phyloP scores from a whole-genome alignment of 2,329 filamentous ascomycete genomes.

The Arthrobotrys sphaeroides region DNA sequence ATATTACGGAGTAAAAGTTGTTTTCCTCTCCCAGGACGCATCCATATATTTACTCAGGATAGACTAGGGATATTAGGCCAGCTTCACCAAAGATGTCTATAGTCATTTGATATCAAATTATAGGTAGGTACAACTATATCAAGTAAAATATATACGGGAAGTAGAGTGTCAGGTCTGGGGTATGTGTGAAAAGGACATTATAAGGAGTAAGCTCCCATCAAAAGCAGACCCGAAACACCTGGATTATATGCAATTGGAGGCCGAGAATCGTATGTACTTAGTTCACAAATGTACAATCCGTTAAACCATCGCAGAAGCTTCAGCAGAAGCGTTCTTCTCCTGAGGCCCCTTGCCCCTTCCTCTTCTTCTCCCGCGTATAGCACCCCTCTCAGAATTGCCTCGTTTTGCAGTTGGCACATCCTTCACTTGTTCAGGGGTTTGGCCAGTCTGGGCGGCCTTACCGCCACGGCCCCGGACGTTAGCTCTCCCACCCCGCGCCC shows the following conservation, averaged over 20 bases:
- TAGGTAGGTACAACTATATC: neutral
- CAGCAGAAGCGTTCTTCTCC: constrained; percentile 3
- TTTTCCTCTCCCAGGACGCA: too few species aligned
- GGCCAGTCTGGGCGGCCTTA: neutral
- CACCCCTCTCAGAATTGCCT: neutral
- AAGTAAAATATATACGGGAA: neutral
- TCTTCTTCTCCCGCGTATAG: constrained; percentile 31
- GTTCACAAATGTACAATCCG: constrained; percentile 20
- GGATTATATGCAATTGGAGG: neutral
- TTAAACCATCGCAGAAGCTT: constrained; percentile 10
- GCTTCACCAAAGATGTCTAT: neutral
- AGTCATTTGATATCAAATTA: neutral
- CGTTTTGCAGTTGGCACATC: constrained; percentile 1
- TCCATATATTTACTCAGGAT: too few species aligned
- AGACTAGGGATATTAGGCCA: too few species aligned
- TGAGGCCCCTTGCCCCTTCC: constrained; percentile 27
- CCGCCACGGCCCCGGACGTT: constrained; percentile 11
- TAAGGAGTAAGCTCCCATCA: neutral
- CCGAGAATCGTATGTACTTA: constrained; percentile 2
- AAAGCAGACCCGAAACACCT: constrained; percentile 3
- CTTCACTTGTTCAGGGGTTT: neutral
- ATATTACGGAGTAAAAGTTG: too few species aligned
- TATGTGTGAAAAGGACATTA: neutral
- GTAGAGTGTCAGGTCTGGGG: too few species aligned
- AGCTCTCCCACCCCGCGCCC: constrained; percentile 18